Evolutionary conservation across 2,329 filamentous ascomycete species (phyloP), one percentile per base, ranked within the genome.

Genomic region (Colletotrichum neosansevieriae): DNA sequence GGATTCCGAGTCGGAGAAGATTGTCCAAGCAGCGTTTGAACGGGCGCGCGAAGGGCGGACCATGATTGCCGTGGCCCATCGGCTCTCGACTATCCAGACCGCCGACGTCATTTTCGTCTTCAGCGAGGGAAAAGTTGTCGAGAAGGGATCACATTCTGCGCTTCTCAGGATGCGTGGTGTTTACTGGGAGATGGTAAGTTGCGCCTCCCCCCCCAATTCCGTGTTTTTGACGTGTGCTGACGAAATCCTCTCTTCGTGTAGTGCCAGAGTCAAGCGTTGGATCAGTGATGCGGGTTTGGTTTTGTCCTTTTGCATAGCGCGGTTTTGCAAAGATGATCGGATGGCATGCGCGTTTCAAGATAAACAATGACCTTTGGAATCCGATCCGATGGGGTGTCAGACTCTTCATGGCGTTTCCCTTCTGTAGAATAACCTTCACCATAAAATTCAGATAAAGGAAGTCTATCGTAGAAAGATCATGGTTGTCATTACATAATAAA

Each of bases 1-100:
- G 0, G 86, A 89, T 65, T 85, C 85, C 1, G 80, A 86, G 69
- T 85, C 83, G 0, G 87, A 89, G 73, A 81, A 82, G 38, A 54
- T 86, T 3, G 83, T 93, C 7, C 82, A 88, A 40, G 67, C 67
- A 4, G 70, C 68, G 2, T 68, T 71, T n/a, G 70, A 71, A 38
- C 80, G 74, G 65, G 80, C 79, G 0, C 63, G 68, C 11, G 24
- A 67, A 3, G 67, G 68, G 32, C 47, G 70, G 38, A 83, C 81
- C 3, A 79, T 82, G 36, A 76, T 84, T 56, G 79, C 78, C 5
- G 78, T 83, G 40, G 80, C 80, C 12, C 82, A 84, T 72, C 74
- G 82, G 6, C 71, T 84, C 3, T 76, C 78, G 6, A 84, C 80
- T 1, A 79, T 85, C n/a, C 76, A 79, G 58, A 78, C 76, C 15